phyloP scores from a whole-genome alignment of 2,329 filamentous ascomycete genomes.

The Alternaria brassicicola region DNA sequence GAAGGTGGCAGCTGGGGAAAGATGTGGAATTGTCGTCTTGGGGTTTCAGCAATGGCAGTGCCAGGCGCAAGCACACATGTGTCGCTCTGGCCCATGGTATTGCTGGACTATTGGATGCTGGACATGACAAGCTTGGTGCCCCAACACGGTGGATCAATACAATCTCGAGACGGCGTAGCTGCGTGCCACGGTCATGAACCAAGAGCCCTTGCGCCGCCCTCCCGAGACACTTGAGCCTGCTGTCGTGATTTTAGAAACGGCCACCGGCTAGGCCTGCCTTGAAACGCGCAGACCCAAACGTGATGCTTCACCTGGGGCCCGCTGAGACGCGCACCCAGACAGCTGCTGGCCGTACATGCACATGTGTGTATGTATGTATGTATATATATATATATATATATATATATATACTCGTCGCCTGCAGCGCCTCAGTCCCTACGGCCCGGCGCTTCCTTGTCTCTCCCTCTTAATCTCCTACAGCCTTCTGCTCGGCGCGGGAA shows the following conservation, averaged over 20 bases:
- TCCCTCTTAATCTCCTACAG: background rate
- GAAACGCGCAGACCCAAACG: constrained; percentile 33
- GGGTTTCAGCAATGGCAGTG: background rate
- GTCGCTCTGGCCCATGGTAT: constrained; percentile 2
- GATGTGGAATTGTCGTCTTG: background rate
- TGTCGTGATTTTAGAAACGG: constrained; percentile 13
- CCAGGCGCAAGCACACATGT: background rate
- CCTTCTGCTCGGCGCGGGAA: constrained; percentile 18
- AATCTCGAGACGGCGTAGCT: constrained; percentile 1
- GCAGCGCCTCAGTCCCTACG: constrained; percentile 15
- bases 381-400: too few relatives aligned
- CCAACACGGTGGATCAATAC: constrained; percentile 16
- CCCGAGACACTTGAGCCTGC: constrained; percentile 1
- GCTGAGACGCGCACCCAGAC: constrained; percentile 26
- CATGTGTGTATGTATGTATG: too few relatives aligned
- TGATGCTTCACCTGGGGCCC: constrained; percentile 29
- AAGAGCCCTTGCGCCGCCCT: constrained; percentile 1
- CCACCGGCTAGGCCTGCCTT: constrained; percentile 10
- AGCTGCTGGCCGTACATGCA: background rate
- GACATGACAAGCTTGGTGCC: constrained; percentile 15
- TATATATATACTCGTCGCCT: too few relatives aligned
- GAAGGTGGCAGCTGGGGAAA: background rate
- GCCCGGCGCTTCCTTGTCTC: constrained; percentile 8
- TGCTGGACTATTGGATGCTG: background rate
- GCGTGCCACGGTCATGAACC: background rate